Evolutionary conservation across 495 filamentous ascomycete species (phyloP).

Genomic region (Parathielavia hyrcaniae): DNA sequence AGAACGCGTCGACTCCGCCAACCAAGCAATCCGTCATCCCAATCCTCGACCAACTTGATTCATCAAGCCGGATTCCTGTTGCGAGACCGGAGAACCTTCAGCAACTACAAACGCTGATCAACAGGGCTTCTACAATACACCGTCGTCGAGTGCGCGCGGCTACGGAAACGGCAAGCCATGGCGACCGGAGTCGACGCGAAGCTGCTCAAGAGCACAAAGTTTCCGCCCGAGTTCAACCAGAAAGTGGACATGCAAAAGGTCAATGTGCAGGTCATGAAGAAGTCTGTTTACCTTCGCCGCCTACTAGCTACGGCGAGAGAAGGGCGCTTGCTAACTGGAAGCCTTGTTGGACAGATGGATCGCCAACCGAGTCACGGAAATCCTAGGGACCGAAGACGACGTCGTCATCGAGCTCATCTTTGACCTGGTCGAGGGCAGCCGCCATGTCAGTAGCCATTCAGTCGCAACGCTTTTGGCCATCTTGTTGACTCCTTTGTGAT

Average conservation of each 20-base stretch:
- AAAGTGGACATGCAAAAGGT: conserved; percentile 98
- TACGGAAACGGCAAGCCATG: conserved; percentile 42
- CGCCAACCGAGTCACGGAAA: conserved; percentile 73
- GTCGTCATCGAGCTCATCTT: conserved; percentile 91
- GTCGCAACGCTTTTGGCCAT: too few relatives aligned
- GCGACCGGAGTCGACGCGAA: conserved; percentile 76
- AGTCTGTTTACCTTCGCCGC: conserved; percentile 47
- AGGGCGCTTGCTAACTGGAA: neutral
- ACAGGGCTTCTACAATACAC: too few relatives aligned
- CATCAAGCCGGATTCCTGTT: too few relatives aligned
- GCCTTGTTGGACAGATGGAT: conserved; percentile 72
- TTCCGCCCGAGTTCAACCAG: conserved; percentile 84
- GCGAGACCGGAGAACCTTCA: neutral
- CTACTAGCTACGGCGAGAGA: neutral
- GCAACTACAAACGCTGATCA: neutral
- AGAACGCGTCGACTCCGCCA: neutral
- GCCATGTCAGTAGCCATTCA: conserved; percentile 65
- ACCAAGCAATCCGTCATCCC: neutral
- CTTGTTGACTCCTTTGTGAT: neutral
- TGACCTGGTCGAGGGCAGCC: conserved; percentile 72
- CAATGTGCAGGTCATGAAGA: conserved; percentile 95
- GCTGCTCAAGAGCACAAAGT: conserved; percentile 82
- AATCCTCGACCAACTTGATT: too few relatives aligned
- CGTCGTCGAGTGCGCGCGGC: too few relatives aligned
- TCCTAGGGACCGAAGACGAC: conserved; percentile 86